phyloP scores from a whole-genome alignment of 306 rosid genomes.

The Vigna trinervia region DNA sequence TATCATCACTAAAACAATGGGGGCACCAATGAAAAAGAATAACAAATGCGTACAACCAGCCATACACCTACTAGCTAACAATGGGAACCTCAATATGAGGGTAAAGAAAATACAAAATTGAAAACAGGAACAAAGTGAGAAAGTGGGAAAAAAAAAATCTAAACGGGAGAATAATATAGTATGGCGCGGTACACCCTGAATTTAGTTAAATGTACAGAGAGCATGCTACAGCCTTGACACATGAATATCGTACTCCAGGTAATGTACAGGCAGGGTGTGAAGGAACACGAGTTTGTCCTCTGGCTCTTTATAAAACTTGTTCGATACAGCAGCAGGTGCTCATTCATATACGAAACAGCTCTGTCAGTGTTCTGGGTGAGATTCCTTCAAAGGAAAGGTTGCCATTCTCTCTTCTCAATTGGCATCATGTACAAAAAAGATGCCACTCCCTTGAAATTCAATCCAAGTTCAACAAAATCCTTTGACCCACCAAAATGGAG shows the following conservation, averaged over 20 bases:
- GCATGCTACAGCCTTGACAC: slow-evolving; percentile 46
- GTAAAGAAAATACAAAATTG: slow-evolving; percentile 44
- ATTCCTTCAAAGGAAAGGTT: slow-evolving; percentile 47
- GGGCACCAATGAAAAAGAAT: slow-evolving; percentile 55
- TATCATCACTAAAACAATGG: slow-evolving; percentile 46
- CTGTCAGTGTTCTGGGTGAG: slow-evolving; percentile 44
- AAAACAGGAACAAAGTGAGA: slow-evolving; percentile 24
- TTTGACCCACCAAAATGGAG: slow-evolving; percentile 57
- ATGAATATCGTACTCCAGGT: slow-evolving; percentile 40
- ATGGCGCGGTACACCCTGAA: slow-evolving; percentile 41
- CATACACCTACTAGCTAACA: slow-evolving; percentile 45
- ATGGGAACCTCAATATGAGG: slow-evolving; percentile 51
- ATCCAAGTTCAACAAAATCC: slow-evolving; percentile 59
- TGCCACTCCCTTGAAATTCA: slow-evolving; percentile 54
- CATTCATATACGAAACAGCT: slow-evolving; percentile 38
- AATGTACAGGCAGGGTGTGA: slow-evolving; percentile 54
- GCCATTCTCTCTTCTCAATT: slow-evolving; percentile 44
- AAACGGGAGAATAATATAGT: slow-evolving; percentile 32
- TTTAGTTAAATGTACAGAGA: slow-evolving; percentile 49
- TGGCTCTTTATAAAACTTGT: slow-evolving; percentile 41
- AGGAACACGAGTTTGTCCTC: slow-evolving; percentile 39
- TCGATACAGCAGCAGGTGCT: slow-evolving; percentile 36
- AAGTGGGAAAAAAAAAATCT: slow-evolving; percentile 24
- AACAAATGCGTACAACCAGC: slow-evolving; percentile 46
- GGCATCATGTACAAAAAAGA: slow-evolving; percentile 54